phyloP scores from a whole-genome alignment of 371 early-diverging fungal genomes.

The Funneliformis caledonium region DNA sequence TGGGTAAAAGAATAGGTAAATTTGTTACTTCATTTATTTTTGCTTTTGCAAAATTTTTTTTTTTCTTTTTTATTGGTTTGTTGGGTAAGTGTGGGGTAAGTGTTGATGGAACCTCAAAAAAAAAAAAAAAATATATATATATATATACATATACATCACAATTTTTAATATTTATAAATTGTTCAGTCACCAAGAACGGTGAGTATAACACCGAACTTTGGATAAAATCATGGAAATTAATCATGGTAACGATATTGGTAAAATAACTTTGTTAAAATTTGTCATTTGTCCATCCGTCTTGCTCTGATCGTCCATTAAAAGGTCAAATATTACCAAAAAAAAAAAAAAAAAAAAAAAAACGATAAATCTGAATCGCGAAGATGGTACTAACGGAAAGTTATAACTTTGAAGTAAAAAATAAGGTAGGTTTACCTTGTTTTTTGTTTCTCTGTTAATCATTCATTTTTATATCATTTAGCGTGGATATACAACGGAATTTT shows the following conservation, averaged over 20 bases:
- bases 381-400: too few relatives aligned
- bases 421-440: too few relatives aligned
- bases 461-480: too few relatives aligned
- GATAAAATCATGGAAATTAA: conserved; percentile 1
- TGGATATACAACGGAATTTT: too few relatives aligned
- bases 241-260: not conserved
- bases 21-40: conserved; percentile 11
- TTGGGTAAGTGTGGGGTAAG: conserved; percentile 32
- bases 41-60: not conserved
- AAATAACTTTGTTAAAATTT: not conserved
- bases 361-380: too few relatives aligned
- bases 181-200: not conserved
- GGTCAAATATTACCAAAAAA: too few relatives aligned
- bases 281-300: not conserved
- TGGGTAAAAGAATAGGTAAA: conserved; percentile 19
- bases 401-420: too few relatives aligned
- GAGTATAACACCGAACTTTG: not conserved
- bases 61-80: conserved; percentile 4
- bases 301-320: too few relatives aligned
- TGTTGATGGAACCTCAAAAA: not conserved
- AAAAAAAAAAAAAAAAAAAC: too few relatives aligned
- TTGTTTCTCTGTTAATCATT: too few relatives aligned
- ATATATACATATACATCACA: not conserved
- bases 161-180: not conserved
- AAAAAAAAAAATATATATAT: too few relatives aligned